Percentiles rank a stretch among this genome's conserved stretches.
Conservation (phyloP, 345 rosid genomes). For the Physaria fendleri region DNA sequence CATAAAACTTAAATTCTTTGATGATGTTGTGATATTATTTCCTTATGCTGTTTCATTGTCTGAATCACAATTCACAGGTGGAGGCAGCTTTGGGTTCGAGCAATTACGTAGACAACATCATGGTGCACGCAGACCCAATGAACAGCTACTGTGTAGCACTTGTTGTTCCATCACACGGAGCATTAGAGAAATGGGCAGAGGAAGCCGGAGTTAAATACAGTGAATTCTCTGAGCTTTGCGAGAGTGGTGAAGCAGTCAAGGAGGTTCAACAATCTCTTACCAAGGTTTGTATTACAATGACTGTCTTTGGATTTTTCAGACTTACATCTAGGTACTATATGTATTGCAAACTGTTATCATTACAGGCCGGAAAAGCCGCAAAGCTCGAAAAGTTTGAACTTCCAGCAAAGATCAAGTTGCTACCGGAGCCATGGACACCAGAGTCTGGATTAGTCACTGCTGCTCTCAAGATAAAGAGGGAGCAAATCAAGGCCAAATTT, state of each 20-base stretch:
- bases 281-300: constrained; percentile 42
- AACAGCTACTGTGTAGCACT: constrained; percentile 71
- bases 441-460: constrained; percentile 70
- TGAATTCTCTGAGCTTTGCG: constrained; percentile 51
- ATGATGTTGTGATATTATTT: background rate
- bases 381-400: constrained; percentile 68
- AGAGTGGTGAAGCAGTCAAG: constrained; percentile 46
- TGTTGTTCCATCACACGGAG: constrained; percentile 53
- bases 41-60: background rate
- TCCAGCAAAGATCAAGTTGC: constrained; percentile 68
- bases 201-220: constrained; percentile 44
- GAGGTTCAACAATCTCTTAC: constrained; percentile 64
- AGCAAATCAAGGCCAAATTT: constrained; percentile 43
- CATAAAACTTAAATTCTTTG: background rate
- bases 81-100: constrained; percentile 61
- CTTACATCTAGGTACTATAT: background rate
- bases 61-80: constrained; percentile 44
- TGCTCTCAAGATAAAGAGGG: constrained; percentile 20
- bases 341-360: background rate
- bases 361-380: constrained; percentile 59
- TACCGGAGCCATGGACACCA: constrained; percentile 80
- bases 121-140: constrained; percentile 74
- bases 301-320: background rate
- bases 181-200: constrained; percentile 66
- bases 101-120: constrained; percentile 57